Conservation (phyloP, 2,329 filamentous ascomycete species). For the Onygena corvina region DNA sequence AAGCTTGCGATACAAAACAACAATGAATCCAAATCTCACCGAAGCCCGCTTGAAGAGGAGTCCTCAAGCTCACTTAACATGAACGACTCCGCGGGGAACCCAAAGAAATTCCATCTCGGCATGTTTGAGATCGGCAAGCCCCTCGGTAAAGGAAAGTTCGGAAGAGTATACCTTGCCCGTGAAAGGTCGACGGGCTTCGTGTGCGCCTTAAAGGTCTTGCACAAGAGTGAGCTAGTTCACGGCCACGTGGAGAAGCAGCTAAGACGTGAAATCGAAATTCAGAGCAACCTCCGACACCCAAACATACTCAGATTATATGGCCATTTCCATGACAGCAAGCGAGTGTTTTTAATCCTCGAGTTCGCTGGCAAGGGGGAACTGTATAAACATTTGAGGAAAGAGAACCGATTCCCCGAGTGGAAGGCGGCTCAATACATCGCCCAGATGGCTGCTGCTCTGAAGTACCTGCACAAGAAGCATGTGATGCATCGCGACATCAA, state of each 20-base stretch:
- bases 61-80: slow-evolving; percentile 17
- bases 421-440: slow-evolving; percentile 78
- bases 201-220: slow-evolving; percentile 73
- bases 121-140: slow-evolving; percentile 91
- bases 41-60: slow-evolving; percentile 11
- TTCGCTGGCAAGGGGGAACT: slow-evolving; percentile 77
- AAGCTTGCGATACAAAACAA: slow-evolving; percentile 75
- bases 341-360: slow-evolving; percentile 77
- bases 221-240: slow-evolving; percentile 70
- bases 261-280: slow-evolving; percentile 77
- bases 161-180: slow-evolving; percentile 71
- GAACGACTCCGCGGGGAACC: slow-evolving; percentile 22
- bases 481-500: slow-evolving; percentile 98
- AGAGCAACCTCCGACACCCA: slow-evolving; percentile 73
- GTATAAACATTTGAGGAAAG: slow-evolving; percentile 73
- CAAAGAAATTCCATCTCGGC: slow-evolving; percentile 64
- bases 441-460: slow-evolving; percentile 79
- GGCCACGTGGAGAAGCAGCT: slow-evolving; percentile 79
- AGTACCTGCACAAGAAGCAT: slow-evolving; percentile 90
- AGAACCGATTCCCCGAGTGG: slow-evolving; percentile 70
- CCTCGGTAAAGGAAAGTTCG: slow-evolving; percentile 78
- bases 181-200: slow-evolving; percentile 70
- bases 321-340: slow-evolving; percentile 80
- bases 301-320: slow-evolving; percentile 76
- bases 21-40: slow-evolving; percentile 36